Evolutionary conservation across 2,329 filamentous ascomycete genomes (phyloP), one percentile per base, ranked within the genome.

Genomic region (Xylariaceae sp.): DNA sequence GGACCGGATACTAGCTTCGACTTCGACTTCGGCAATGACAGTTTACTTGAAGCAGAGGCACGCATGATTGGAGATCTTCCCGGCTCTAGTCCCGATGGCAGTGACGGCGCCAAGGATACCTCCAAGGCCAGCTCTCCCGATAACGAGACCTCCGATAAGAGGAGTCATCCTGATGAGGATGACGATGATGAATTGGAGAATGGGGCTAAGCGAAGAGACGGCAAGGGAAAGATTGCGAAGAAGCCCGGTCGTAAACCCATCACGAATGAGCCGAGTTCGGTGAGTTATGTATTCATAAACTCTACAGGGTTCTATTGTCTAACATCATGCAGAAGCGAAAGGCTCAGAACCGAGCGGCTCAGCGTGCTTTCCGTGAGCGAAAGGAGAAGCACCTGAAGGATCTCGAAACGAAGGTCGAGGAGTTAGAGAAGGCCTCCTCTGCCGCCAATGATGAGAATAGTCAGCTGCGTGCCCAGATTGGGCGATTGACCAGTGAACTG

Each of bases 211-310:
- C 84, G 91, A 65, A 85, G 89, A 61, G 92, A 96, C 75, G 85
- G 88, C 60, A 87, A 91, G 58, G 90, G 92, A 50, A 96, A 94
- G 76, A 81, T 87, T 49, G 85, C 90, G 23, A 97, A 97, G 84
- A 99, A 97, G 77, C 93, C 94, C 3, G 94, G 94, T 54, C 86
- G 94, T 64, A 99, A 99, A 80, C 94, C 93, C 17, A 80, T 97
- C 69, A 97, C 91, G 52, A 95, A 90, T 18, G 94, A 97, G 75
- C 94, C 94, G 23, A 97, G 90, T 67, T 94, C 92, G 66, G 93
- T 97, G 86, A 79, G 92, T 85, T 52, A 52, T 59, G 58, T 57
- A n/a, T 50, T 44, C 18, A 35, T 8, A 23, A 44, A 39, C 61
- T 50, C 18, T 45, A 56, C 66, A 54, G 64, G 65, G 60, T 65